phyloP scores from a whole-genome alignment of 169 alveolate species.

The Plasmodium coatneyi region DNA sequence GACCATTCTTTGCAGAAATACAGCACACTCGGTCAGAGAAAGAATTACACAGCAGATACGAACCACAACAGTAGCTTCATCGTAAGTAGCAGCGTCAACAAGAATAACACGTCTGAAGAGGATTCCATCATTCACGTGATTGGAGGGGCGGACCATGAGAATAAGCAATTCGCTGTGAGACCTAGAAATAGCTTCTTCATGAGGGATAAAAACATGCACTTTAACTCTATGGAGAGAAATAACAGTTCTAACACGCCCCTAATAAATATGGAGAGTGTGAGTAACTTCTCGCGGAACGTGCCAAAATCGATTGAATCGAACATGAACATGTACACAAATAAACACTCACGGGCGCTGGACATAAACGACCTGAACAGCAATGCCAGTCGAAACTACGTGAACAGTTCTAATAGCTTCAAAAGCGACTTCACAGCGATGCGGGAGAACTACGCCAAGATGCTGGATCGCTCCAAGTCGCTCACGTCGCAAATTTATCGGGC shows the following conservation, averaged over 20 bases:
- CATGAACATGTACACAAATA: constrained; percentile 29
- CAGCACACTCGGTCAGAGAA: constrained; percentile 22
- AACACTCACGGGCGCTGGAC: constrained; percentile 63
- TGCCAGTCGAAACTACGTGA: constrained; percentile 54
- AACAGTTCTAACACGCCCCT: constrained; percentile 25
- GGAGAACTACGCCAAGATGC: constrained; percentile 55
- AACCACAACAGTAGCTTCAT: constrained; percentile 57
- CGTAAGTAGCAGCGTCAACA: constrained; percentile 22
- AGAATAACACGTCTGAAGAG: constrained; percentile 13
- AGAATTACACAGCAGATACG: constrained; percentile 33
- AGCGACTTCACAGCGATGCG: constrained; percentile 42
- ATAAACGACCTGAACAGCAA: constrained; percentile 62
- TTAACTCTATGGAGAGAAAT: constrained; percentile 11
- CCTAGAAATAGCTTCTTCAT: constrained; percentile 13
- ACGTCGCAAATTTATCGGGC: constrained; percentile 27
- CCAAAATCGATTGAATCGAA: constrained; percentile 59
- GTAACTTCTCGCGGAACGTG: constrained; percentile 45
- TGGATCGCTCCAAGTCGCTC: constrained; percentile 54
- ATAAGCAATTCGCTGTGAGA: neutral
- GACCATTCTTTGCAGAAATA: constrained; percentile 36
- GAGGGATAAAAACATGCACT: constrained; percentile 8
- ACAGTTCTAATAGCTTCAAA: constrained; percentile 65
- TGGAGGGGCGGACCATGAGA: constrained; percentile 19
- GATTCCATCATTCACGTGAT: constrained; percentile 9
- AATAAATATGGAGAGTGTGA: constrained; percentile 22